These are phyloP conservation scores for Margaritispora aquatica DNA, from an alignment of 495 filamentous ascomycete genomes.

Conservation along the genomic window DNA sequence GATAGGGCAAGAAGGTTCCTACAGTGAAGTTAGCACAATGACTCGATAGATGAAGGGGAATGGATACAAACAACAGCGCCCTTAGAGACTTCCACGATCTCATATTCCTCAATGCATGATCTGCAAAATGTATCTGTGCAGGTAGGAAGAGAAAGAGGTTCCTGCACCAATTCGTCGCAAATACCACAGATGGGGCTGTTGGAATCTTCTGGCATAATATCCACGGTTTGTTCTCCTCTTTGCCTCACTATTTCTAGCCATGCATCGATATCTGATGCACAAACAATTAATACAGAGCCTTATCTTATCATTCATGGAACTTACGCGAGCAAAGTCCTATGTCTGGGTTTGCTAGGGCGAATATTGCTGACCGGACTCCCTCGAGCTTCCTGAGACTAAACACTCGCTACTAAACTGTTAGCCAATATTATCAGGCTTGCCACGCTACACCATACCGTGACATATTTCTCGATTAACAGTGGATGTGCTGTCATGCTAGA, in stretches of 20 bases:
- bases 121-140: conserved; percentile 27
- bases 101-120: conserved; percentile 11
- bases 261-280: not conserved
- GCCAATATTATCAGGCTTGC: not conserved
- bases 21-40: not conserved
- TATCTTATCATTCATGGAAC: too few relatives aligned
- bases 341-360: not conserved
- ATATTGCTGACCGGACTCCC: not conserved
- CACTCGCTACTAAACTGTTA: not conserved
- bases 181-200: not conserved
- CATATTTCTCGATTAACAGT: not conserved
- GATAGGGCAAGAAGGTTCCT: not conserved
- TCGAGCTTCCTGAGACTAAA: not conserved
- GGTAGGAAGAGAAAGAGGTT: not conserved
- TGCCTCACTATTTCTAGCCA: not conserved
- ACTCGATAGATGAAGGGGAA: too few relatives aligned
- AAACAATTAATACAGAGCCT: not conserved
- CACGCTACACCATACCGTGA: not conserved
- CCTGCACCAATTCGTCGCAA: not conserved
- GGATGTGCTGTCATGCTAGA: conserved; percentile 8
- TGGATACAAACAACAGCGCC: conserved; percentile 1
- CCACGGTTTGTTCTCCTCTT: not conserved
- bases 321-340: too few relatives aligned
- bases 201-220: not conserved
- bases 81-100: not conserved